These are phyloP conservation scores for Triticum urartu DNA, from an alignment of 176 grass and related monocot species.

Conservation along the genomic window DNA sequence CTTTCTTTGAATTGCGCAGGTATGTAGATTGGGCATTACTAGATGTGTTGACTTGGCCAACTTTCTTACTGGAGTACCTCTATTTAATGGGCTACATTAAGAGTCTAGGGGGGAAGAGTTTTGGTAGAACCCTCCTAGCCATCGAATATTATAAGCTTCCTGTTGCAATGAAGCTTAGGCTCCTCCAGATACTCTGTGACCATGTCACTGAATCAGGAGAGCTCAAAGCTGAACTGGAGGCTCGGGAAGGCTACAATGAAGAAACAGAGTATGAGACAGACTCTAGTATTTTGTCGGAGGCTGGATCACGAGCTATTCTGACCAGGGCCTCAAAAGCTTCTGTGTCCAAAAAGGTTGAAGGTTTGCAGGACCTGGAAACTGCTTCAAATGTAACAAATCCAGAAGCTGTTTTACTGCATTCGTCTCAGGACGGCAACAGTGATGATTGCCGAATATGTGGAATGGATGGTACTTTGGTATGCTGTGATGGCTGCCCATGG, in stretches of 20 bases:
- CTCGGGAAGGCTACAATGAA: constrained; percentile 60
- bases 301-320: constrained; percentile 38
- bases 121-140: constrained; percentile 47
- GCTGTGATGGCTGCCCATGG: constrained; percentile 90
- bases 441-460: constrained; percentile 93
- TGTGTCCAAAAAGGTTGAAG: constrained; percentile 29
- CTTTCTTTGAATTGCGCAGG: constrained; percentile 40
- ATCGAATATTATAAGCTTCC: constrained; percentile 79
- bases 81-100: constrained; percentile 66
- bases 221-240: constrained; percentile 85
- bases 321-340: constrained; percentile 51
- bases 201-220: constrained; percentile 73
- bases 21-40: constrained; percentile 86
- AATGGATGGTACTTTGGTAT: constrained; percentile 98
- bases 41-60: constrained; percentile 86
- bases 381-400: constrained; percentile 29
- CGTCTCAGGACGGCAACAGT: constrained; percentile 75
- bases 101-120: constrained; percentile 49
- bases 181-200: constrained; percentile 94
- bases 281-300: constrained; percentile 18
- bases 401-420: constrained; percentile 25
- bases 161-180: constrained; percentile 58
- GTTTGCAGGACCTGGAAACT: constrained; percentile 26
- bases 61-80: constrained; percentile 75
- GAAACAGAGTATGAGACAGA: constrained; percentile 65